Evolutionary conservation across 345 rosid genomes (phyloP).

Genomic region (Eutrema yunnanense): DNA sequence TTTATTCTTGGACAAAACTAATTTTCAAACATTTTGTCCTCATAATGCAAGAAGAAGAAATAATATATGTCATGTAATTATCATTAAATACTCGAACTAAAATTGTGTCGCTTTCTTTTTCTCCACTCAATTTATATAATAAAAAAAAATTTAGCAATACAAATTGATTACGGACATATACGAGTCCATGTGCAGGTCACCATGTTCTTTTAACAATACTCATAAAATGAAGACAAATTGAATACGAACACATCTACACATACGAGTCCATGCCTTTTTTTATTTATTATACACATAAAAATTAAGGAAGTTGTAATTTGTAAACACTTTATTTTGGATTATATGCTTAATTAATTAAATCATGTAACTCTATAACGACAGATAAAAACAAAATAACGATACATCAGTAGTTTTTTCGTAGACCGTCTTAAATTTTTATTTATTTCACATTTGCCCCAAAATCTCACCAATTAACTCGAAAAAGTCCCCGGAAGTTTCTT

Average conservation of each 20-base stretch:
- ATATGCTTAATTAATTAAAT: too few relatives aligned
- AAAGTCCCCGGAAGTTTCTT: too few relatives aligned
- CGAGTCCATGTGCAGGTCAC: background rate
- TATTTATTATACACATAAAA: background rate
- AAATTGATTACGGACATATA: background rate
- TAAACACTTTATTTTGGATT: too few relatives aligned
- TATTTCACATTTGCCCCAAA: too few relatives aligned
- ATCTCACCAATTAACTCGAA: too few relatives aligned
- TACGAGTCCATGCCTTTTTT: background rate
- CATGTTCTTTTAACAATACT: background rate
- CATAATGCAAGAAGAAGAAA: background rate
- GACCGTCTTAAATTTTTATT: too few relatives aligned
- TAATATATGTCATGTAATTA: background rate
- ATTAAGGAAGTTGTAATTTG: too few relatives aligned
- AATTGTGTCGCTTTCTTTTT: background rate
- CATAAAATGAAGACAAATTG: background rate
- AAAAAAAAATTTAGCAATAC: background rate
- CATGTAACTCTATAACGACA: too few relatives aligned
- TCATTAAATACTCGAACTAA: background rate
- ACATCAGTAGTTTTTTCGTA: too few relatives aligned
- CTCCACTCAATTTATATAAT: background rate
- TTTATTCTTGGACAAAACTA: too few relatives aligned
- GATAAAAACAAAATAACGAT: too few relatives aligned
- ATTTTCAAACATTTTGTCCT: background rate
- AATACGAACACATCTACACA: background rate